Evolutionary conservation across 805 yeast genomes (phyloP), one percentile per base, ranked within the genome.

Genomic region (Yarrowia bubula): DNA sequence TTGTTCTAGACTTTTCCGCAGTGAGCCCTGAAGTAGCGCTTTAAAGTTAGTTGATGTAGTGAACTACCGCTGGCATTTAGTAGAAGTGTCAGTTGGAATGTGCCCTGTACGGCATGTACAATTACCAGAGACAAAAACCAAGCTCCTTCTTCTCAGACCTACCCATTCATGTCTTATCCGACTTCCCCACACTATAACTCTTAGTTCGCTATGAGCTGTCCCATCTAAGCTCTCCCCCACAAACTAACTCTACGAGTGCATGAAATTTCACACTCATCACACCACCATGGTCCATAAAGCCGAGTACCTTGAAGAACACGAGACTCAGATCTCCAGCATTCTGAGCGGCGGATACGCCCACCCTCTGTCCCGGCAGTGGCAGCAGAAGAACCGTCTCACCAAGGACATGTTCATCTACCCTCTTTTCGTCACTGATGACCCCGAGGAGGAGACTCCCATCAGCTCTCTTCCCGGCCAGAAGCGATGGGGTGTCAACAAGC

Each of bases 261-360:
- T 41, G 61, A 55, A 55, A 39, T 55, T 55, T 55, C 61, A 51
- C 42, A 18, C 58, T 37, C 47, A 31, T 39, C 60, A 55, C 61
- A 41, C 38, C 61, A 55, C 61, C 37, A 61, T 61, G 65, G 46
- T 41, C 32, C 65, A 90, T 74, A 79, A 79, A 46, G 96, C 97
- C 6, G 86, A 88, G 72, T 92, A 83, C 71, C 78, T 88, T 62
- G 83, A 84, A 15, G 77, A 80, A 1, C 79, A 81, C 28, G 83
- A 83, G 38, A 84, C 92, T 0, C 79, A 81, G 41, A 84, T 90
- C 67, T 81, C 91, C 13, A 89, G 96, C 7, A 79, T 95, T 46
- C 80, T 95, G 47, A 93, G 95, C 68, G 97, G 98, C 67, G 98
- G 98, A 3, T 95, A 92, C 77, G 89, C 90, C 75, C 96, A 92